Percentiles rank a stretch among this genome's conserved stretches.
phyloP scores from a whole-genome alignment of 768 basidiomycete species.

The Tulasnella sp. region DNA sequence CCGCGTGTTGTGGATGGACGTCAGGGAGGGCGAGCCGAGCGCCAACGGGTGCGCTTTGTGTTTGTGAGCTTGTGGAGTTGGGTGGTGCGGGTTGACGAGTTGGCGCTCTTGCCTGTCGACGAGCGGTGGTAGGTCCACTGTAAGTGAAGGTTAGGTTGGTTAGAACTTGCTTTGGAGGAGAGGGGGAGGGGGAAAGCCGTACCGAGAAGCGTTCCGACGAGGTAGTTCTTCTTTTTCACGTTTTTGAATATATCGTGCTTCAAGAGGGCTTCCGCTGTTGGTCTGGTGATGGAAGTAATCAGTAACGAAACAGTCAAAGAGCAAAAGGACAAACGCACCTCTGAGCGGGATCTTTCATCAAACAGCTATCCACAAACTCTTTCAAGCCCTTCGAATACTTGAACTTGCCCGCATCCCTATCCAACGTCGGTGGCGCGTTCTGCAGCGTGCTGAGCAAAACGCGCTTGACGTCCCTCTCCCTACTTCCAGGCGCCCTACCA shows the following conservation, averaged over 20 bases:
- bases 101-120: constrained; percentile 58
- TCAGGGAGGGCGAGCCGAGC: constrained; percentile 3
- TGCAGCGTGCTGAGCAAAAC: constrained; percentile 97
- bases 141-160: too few species aligned
- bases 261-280: constrained; percentile 66
- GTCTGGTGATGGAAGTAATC: constrained; percentile 32
- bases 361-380: constrained; percentile 79
- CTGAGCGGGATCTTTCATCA: constrained; percentile 83
- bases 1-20: neutral
- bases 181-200: constrained; percentile 16
- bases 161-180: neutral
- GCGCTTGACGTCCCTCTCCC: constrained; percentile 98
- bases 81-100: neutral
- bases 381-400: constrained; percentile 79
- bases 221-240: constrained; percentile 67
- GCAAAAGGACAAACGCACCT: constrained; percentile 52
- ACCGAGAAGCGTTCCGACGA: constrained; percentile 71
- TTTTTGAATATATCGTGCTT: constrained; percentile 66
- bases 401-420: constrained; percentile 68
- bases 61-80: neutral
- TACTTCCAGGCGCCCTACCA: constrained; percentile 86
- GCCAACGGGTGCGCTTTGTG: constrained; percentile 1
- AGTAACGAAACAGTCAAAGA: too few species aligned
- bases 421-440: constrained; percentile 83
- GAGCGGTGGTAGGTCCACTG: constrained; percentile 55